Percentiles rank a stretch among this genome's conserved stretches.
Conservation (phyloP, 331 rosid species). For the Arachis monticola region DNA sequence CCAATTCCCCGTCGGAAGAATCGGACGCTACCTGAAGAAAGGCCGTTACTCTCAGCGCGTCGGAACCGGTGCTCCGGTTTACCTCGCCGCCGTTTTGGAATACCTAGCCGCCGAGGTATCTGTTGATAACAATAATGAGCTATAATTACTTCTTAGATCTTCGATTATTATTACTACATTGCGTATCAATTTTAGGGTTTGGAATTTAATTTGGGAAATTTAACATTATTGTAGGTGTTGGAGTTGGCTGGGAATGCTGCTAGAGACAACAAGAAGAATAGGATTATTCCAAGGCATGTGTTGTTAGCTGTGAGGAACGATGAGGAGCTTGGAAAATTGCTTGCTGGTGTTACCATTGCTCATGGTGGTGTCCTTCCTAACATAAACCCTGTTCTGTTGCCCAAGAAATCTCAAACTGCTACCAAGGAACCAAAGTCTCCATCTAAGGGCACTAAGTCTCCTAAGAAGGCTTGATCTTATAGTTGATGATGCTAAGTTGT, state of each 20-base stretch:
- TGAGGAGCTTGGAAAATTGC: slow-evolving; percentile 66
- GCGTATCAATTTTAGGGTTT: background rate
- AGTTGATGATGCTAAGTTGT: background rate
- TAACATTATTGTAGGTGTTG: slow-evolving; percentile 45
- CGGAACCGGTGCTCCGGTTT: slow-evolving; percentile 68
- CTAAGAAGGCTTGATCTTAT: slow-evolving; percentile 43
- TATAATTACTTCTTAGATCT: background rate
- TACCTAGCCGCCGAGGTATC: slow-evolving; percentile 70
- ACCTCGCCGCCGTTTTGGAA: slow-evolving; percentile 70
- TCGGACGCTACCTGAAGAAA: slow-evolving; percentile 64
- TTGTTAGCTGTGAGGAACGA: slow-evolving; percentile 65
- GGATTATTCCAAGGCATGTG: slow-evolving; percentile 68
- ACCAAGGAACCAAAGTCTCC: slow-evolving; percentile 70
- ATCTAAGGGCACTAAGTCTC: slow-evolving; percentile 60
- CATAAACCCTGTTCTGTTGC: slow-evolving; percentile 63
- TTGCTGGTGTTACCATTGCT: slow-evolving; percentile 68
- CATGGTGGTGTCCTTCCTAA: slow-evolving; percentile 70
- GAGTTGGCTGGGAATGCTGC: slow-evolving; percentile 78
- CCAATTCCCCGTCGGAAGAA: slow-evolving; percentile 67
- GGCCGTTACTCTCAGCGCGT: slow-evolving; percentile 64
- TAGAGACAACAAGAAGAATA: slow-evolving; percentile 66
- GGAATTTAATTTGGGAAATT: background rate
- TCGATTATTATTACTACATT: background rate
- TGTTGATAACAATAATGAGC: too few relatives aligned
- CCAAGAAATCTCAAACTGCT: slow-evolving; percentile 51